These are phyloP conservation scores for Prototheca cutis DNA, from an alignment of 163 green algal species.

Conservation along the genomic window DNA sequence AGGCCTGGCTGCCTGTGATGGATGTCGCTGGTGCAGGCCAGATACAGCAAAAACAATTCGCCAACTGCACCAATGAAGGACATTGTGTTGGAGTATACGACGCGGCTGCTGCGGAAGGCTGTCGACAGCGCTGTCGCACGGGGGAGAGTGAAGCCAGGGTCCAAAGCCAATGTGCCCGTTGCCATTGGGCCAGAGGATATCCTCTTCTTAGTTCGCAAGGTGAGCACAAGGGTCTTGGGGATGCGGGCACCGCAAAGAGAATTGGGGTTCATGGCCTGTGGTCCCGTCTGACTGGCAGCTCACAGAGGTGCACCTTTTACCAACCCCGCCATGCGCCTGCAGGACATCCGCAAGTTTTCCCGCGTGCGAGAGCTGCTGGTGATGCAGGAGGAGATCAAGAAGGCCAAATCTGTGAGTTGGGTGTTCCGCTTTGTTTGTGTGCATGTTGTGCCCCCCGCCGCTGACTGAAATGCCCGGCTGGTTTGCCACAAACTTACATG, in stretches of 20 bases:
- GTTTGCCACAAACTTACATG: no score
- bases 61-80: slow-evolving; percentile 13
- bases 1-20: no score
- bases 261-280: no score
- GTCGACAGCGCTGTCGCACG: slow-evolving; percentile 15
- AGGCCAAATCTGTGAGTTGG: slow-evolving; percentile 9
- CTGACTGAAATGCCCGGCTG: no score
- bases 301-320: no score
- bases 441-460: no score
- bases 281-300: no score
- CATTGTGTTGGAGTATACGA: slow-evolving; percentile 25
- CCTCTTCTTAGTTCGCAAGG: slow-evolving; percentile 24
- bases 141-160: slow-evolving; percentile 7
- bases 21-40: no score
- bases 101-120: slow-evolving; percentile 7
- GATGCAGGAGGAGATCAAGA: slow-evolving; percentile 32
- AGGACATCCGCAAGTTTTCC: slow-evolving; percentile 27
- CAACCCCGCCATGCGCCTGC: neutral
- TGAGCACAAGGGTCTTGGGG: no score
- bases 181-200: slow-evolving; percentile 25
- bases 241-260: no score
- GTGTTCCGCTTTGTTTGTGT: no score
- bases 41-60: no score
- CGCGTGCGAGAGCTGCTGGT: slow-evolving; percentile 30
- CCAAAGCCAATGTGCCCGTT: neutral